Base-by-base conservation (phyloP, 805 yeast genomes). In the Ogataea chonburiensis region DNA sequence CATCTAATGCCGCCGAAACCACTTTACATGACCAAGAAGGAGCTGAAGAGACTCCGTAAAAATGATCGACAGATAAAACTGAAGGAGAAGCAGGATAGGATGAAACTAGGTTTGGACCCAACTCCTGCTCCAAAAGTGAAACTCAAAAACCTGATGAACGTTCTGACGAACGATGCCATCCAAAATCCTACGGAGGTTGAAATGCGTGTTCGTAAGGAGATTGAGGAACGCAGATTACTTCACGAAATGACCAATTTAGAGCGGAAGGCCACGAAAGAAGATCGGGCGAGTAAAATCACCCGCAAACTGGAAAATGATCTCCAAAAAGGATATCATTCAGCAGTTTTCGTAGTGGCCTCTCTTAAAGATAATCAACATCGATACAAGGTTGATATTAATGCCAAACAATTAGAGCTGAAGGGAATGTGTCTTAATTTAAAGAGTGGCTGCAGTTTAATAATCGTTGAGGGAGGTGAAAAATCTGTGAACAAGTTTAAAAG, bases 91-190 rank as follows among this genome's bases (percentile, higher is more conserved):
- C 95, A 86, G 54, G 91, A 86, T 47, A 67, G 83, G 29, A 80
- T 89, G 16, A 73, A 79, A 39, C 64, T 86, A 5, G 98, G 98
- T 0, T 61, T 89, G 13, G 86, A 82, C 30, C 83, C 95, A 0
- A 82, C 95, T 5, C 96, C 96, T 0, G 82, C 82, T 5, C 95
- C 96, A 3, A 93, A 91, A 58, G 83, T 93, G 17, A 86, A 83
- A 51, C 66, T 87, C 28, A 76, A 82, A 27, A 93, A 91, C 55
- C 70, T 93, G 59, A 86, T 87, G 88, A 82, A 73, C 49, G 95
- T 87, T 0, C 65, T 84, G 31, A 86, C 97, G 2, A 78, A 85
- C 49, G 94, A 86, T 40, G 86, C 93, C 5, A 82, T 89, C 31
- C 69, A 74, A 41, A 95, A 93, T 55, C 98, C 98, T 1, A 91